Percentiles rank a stretch among this genome's conserved stretches.
Conservation (phyloP, 495 filamentous ascomycete genomes). For the Penicillium lagena region DNA sequence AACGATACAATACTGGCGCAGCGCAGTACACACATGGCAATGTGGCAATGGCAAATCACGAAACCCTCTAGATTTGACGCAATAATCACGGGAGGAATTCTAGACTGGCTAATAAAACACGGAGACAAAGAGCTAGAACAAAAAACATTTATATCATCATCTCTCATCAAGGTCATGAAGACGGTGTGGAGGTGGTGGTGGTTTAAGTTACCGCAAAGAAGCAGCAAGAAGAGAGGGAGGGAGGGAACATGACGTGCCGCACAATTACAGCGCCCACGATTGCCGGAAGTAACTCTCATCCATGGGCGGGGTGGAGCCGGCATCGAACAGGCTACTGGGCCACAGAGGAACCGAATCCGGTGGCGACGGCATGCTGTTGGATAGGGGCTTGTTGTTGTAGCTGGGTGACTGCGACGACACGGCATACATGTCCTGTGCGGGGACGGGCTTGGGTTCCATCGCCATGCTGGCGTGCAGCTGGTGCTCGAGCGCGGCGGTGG, state of each 20-base stretch:
- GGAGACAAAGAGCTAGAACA: slow-evolving; percentile 4
- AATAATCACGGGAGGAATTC: slow-evolving; percentile 29
- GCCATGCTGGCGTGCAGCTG: slow-evolving; percentile 40
- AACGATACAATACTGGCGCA: neutral
- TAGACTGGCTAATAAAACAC: slow-evolving; percentile 36
- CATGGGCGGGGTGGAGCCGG: slow-evolving; percentile 21
- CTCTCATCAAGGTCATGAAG: slow-evolving; percentile 49
- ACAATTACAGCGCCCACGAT: slow-evolving; percentile 30
- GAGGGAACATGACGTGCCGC: slow-evolving; percentile 7
- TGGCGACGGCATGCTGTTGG: slow-evolving; percentile 16
- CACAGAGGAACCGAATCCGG: slow-evolving; percentile 31
- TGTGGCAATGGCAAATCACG: slow-evolving; percentile 16
- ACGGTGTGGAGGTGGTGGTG: slow-evolving; percentile 46
- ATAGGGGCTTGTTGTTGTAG: slow-evolving; percentile 22
- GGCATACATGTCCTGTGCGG: slow-evolving; percentile 27
- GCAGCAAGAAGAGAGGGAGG: slow-evolving; percentile 1
- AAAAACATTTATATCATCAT: slow-evolving; percentile 44
- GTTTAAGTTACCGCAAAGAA: slow-evolving; percentile 6
- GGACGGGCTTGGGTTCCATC: slow-evolving; percentile 30
- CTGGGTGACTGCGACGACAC: slow-evolving; percentile 20
- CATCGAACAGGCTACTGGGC: slow-evolving; percentile 31
- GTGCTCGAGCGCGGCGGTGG: slow-evolving; percentile 40
- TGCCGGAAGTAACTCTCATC: slow-evolving; percentile 30
- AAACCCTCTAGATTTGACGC: slow-evolving; percentile 30
- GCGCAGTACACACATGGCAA: no score